Base-by-base conservation (phyloP, 164 flowering plant genomes). In the Dillenia turbinata region DNA sequence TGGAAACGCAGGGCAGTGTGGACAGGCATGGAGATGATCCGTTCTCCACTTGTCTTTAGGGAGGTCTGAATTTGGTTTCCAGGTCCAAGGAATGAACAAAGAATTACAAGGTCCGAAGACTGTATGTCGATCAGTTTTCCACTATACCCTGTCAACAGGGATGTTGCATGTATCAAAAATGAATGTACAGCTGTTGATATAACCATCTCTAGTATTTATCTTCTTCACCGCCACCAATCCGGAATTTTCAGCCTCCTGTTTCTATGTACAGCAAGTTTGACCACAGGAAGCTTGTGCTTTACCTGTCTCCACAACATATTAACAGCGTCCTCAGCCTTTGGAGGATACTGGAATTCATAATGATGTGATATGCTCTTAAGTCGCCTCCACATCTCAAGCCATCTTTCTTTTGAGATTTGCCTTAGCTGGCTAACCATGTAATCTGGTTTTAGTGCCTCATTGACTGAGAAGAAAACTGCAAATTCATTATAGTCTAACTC, bases 281-380 rank as follows among this genome's bases (percentile, higher is more conserved):
- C 82, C 6, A 63, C 77, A 12, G 95, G 95, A 63, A 94, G 76
- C 77, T 89, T 94, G 69, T 79, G 79, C 73, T 77, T 80, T n/a
- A 91, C 85, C 76, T 91, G 93, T 71, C 85, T 91, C 98, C 98
- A 94, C 50, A 94, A 15, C 98, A 94, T 89, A 67, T 88, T 78
- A 45, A 86, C 86, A 0, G 97, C 97, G 66, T 91, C 98, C 52
- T 78, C 90, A 44, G 71, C 77, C 71, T 78, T 81, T 3, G 97
- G 95, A 5, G 97, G 99, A 64, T 81, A 79, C 69, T 91, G 94
- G 63, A 77, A 94, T 67, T 94, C 96, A 64, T 67, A 91, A 62
- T 91, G 96, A 75, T 79, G 88, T 5, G 99, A 80, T 48, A 94
- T 73, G 53, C 56, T 67, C 65, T 89, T 91, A 26, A 94, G 83